A percentile compares a stretch with the other conserved stretches of the same genome.
Evolutionary conservation across 2,329 filamentous ascomycete genomes (phyloP).

Genomic region (Colletotrichum lentis): DNA sequence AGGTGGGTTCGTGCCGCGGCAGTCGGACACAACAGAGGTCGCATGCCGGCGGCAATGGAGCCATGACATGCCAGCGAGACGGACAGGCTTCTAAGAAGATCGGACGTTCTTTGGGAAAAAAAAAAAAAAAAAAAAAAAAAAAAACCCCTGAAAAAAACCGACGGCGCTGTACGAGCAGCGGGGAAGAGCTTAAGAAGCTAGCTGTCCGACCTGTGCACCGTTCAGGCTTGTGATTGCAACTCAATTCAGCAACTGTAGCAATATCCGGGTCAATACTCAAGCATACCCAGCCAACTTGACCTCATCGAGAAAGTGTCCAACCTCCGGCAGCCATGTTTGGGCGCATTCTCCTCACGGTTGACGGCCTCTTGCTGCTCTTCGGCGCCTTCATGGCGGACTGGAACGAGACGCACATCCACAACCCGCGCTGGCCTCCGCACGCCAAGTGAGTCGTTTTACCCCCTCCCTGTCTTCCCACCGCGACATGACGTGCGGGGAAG

Average conservation of each 20-base stretch:
- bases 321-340: constrained; percentile 44
- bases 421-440: constrained; percentile 56
- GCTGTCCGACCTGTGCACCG: neutral
- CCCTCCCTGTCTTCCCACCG: neutral
- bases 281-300: neutral
- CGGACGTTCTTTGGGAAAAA: neutral
- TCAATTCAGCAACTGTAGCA: neutral
- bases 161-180: neutral
- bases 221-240: neutral
- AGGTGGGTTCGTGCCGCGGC: neutral
- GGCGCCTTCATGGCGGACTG: constrained; percentile 52
- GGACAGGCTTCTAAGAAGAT: neutral
- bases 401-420: constrained; percentile 53
- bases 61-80: neutral
- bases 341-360: constrained; percentile 52
- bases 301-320: neutral
- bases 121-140: no score
- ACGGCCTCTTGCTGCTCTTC: constrained; percentile 49
- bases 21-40: neutral
- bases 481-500: neutral
- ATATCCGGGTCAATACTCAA: neutral
- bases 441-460: constrained; percentile 49
- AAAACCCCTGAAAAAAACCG: neutral
- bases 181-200: constrained; percentile 7
- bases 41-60: neutral